Conservation (phyloP, 495 filamentous ascomycete genomes). For the Penicilliopsis zonata region DNA sequence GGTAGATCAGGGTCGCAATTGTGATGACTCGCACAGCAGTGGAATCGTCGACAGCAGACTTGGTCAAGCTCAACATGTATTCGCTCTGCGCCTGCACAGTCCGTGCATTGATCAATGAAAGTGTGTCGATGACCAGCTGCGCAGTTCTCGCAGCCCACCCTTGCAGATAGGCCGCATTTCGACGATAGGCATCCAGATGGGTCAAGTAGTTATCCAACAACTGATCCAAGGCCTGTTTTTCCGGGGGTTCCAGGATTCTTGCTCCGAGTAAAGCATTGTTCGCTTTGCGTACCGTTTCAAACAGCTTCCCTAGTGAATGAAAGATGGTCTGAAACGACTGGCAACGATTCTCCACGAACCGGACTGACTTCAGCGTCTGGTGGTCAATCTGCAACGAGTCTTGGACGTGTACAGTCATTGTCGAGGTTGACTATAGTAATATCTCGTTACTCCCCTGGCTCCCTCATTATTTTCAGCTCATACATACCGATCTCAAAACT, state of each 20-base stretch:
- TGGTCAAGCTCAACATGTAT: conserved; percentile 27
- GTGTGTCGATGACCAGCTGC: conserved; percentile 21
- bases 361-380: conserved; percentile 14
- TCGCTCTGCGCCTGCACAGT: conserved; percentile 21
- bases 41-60: conserved; percentile 23
- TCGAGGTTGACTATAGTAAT: conserved; percentile 10
- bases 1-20: conserved; percentile 28
- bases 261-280: conserved; percentile 2
- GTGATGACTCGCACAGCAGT: conserved; percentile 26
- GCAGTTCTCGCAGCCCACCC: conserved; percentile 17
- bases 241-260: neutral
- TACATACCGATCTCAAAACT: too few species aligned
- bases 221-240: conserved; percentile 2
- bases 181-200: conserved; percentile 9
- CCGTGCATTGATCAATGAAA: conserved; percentile 25
- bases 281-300: conserved; percentile 3
- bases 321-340: conserved; percentile 10
- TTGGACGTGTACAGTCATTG: conserved; percentile 18
- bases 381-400: conserved; percentile 18
- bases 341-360: conserved; percentile 16
- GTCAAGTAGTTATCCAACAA: conserved; percentile 9
- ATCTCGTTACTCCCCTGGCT: too few species aligned
- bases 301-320: conserved; percentile 4
- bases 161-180: conserved; percentile 18
- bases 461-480: too few species aligned